Evolutionary conservation across 495 filamentous ascomycete genomes (phyloP).

Genomic region (Talaromyces stipitatus): DNA sequence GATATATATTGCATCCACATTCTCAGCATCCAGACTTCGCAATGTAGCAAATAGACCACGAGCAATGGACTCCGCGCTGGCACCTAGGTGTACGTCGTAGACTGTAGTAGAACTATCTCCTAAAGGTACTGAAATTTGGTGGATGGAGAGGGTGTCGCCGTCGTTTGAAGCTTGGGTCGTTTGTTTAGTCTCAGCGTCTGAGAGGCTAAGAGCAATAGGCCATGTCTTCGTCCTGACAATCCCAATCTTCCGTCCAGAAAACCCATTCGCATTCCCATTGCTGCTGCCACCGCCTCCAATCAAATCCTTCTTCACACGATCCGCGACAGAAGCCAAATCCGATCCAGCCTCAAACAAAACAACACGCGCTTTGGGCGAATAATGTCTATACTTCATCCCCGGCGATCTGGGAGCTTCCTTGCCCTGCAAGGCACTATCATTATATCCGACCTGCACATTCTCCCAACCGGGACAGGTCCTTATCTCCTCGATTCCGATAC

Average conservation of each 20-base stretch:
- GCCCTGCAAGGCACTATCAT: conserved; percentile 44
- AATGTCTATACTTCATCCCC: conserved; percentile 99
- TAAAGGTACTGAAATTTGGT: not conserved
- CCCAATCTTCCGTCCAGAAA: conserved; percentile 36
- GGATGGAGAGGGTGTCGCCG: not conserved
- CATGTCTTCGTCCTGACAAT: conserved; percentile 41
- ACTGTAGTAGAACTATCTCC: conserved; percentile 9
- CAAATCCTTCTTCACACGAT: conserved; percentile 29
- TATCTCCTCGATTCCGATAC: conserved; percentile 81
- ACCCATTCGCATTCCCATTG: conserved; percentile 20
- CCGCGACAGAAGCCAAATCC: conserved; percentile 19
- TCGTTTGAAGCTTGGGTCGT: not conserved
- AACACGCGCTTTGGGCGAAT: conserved; percentile 84
- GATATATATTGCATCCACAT: conserved; percentile 81
- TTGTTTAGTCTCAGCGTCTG: conserved; percentile 12
- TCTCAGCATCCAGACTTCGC: conserved; percentile 69
- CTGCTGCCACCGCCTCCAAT: not conserved
- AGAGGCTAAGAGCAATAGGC: conserved; percentile 25
- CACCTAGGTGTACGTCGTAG: conserved; percentile 55
- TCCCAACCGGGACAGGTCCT: conserved; percentile 73
- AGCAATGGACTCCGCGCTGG: conserved; percentile 63
- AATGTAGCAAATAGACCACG: conserved; percentile 81
- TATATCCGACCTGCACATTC: conserved; percentile 63
- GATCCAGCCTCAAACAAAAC: conserved; percentile 63
- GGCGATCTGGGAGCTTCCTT: conserved; percentile 66